Evolutionary conservation across 73 alveolate genomes (phyloP).

Genomic region (Tetrahymena thermophila): DNA sequence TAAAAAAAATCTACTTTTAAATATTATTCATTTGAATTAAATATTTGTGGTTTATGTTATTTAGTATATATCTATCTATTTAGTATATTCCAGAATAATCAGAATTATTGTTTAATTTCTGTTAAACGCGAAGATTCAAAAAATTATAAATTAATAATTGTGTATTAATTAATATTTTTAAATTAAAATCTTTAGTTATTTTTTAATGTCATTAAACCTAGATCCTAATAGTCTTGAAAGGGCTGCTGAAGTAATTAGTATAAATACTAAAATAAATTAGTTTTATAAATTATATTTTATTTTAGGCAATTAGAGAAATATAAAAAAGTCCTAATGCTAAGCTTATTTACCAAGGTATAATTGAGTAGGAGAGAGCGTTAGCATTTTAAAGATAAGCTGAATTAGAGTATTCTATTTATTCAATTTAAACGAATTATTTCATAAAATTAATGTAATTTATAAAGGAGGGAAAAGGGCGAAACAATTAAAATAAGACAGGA

Average conservation of each 20-base stretch:
- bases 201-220: background rate
- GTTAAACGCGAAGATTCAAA: background rate
- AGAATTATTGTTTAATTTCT: background rate
- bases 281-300: background rate
- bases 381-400: background rate
- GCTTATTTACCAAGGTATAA: background rate
- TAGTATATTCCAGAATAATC: background rate
- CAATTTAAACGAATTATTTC: background rate
- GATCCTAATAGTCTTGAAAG: background rate
- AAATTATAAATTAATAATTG: background rate
- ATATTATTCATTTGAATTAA: no score
- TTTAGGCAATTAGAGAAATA: background rate
- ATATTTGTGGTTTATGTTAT: no score
- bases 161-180: background rate
- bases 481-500: constrained; percentile 48
- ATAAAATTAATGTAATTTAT: background rate
- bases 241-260: background rate
- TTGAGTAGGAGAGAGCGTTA: background rate
- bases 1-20: no score
- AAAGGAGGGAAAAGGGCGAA: background rate
- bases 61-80: background rate
- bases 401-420: background rate
- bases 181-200: background rate
- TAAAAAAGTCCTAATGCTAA: background rate
- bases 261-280: background rate